Percentiles rank a stretch among this genome's conserved stretches.
phyloP scores from a whole-genome alignment of 2,329 filamentous ascomycete species.

The Lecanosticta acicola region DNA sequence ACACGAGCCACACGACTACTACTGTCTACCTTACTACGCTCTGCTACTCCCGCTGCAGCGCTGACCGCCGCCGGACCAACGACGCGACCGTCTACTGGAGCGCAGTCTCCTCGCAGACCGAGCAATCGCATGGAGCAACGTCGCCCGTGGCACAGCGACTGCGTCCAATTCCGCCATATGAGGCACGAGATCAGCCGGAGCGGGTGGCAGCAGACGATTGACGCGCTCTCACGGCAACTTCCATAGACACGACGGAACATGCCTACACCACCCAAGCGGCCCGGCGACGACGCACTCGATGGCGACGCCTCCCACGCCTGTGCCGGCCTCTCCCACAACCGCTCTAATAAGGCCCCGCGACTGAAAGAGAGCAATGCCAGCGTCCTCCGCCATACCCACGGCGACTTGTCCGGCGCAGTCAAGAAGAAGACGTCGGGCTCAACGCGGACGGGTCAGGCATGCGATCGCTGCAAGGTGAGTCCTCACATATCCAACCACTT shows the following conservation, averaged over 20 bases:
- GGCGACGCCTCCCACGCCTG: conserved; percentile 4
- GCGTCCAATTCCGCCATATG: too few relatives aligned
- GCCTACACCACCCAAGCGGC: conserved; percentile 20
- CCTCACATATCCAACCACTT: not conserved
- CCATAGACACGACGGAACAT: conserved; percentile 14
- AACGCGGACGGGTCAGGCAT: conserved; percentile 72
- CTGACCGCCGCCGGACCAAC: too few relatives aligned
- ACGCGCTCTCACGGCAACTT: conserved; percentile 16
- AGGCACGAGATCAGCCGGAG: conserved; percentile 3
- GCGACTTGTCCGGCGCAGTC: conserved; percentile 9
- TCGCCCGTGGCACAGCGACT: too few relatives aligned
- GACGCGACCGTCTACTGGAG: too few relatives aligned
- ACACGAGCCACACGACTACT: too few relatives aligned
- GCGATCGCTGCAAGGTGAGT: conserved; percentile 78
- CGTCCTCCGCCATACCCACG: conserved; percentile 6
- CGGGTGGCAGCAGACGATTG: not conserved
- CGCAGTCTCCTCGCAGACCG: too few relatives aligned
- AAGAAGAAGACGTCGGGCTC: conserved; percentile 48
- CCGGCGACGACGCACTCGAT: conserved; percentile 19
- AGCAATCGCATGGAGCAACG: too few relatives aligned
- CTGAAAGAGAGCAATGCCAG: conserved; percentile 2
- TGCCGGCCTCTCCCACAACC: conserved; percentile 4
- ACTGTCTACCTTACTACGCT: too few relatives aligned
- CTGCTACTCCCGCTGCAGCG: too few relatives aligned
- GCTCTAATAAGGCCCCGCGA: not conserved